Evolutionary conservation across 805 yeast genomes (phyloP).

Genomic region (Hermanozyma aechmeae): DNA sequence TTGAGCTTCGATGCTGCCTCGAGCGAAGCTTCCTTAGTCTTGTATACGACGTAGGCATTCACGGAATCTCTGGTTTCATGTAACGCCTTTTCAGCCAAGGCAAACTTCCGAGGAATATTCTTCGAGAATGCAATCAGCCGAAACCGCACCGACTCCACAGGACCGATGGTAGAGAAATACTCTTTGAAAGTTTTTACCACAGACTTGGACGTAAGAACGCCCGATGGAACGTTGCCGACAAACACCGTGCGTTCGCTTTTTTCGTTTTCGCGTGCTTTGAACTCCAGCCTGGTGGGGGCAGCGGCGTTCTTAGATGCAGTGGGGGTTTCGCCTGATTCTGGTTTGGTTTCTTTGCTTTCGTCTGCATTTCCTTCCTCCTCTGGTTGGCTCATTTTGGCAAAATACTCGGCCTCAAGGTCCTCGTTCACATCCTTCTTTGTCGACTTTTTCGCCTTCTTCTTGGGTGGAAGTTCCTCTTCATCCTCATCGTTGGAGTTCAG

Average conservation of each 20-base stretch:
- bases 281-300: slow-evolving; percentile 47
- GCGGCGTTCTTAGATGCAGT: slow-evolving; percentile 8
- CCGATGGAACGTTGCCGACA: slow-evolving; percentile 72
- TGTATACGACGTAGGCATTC: slow-evolving; percentile 82
- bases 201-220: slow-evolving; percentile 55
- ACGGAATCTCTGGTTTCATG: slow-evolving; percentile 72
- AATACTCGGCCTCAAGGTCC: slow-evolving; percentile 6
- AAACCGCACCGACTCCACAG: slow-evolving; percentile 72
- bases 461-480: slow-evolving; percentile 45
- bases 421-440: slow-evolving; percentile 5
- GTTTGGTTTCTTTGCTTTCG: slow-evolving; percentile 4
- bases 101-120: slow-evolving; percentile 84
- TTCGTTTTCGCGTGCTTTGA: slow-evolving; percentile 63
- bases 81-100: slow-evolving; percentile 70
- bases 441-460: slow-evolving; percentile 17
- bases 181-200: slow-evolving; percentile 56
- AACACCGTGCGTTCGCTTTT: slow-evolving; percentile 82
- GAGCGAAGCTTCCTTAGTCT: slow-evolving; percentile 38
- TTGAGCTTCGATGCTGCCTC: slow-evolving; percentile 46
- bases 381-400: slow-evolving; percentile 1
- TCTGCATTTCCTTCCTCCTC: slow-evolving; percentile 4
- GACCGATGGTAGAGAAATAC: slow-evolving; percentile 40
- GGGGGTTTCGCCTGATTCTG: slow-evolving; percentile 5
- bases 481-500: slow-evolving; percentile 12
- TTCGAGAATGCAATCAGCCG: slow-evolving; percentile 88